These are phyloP conservation scores for Phytophthora podocarpi DNA, from an alignment of 352 stramenopile species.

Conservation along the genomic window DNA sequence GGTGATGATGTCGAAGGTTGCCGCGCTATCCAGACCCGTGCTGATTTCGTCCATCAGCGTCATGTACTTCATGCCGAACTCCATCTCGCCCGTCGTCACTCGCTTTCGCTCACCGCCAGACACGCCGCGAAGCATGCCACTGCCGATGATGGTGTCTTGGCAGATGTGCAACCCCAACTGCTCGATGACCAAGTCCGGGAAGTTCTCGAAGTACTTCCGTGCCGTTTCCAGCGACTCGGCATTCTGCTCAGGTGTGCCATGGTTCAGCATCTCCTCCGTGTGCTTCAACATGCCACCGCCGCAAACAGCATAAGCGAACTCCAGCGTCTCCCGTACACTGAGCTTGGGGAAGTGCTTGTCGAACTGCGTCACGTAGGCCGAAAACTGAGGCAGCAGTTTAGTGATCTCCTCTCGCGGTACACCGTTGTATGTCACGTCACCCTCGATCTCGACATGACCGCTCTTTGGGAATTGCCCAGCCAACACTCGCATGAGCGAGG, in stretches of 20 bases:
- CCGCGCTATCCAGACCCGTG: constrained; percentile 54
- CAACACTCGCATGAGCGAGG: constrained; percentile 37
- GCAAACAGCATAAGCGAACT: constrained; percentile 61
- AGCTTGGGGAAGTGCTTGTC: constrained; percentile 46
- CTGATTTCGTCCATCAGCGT: constrained; percentile 91
- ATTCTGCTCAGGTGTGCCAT: constrained; percentile 53
- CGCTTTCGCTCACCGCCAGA: constrained; percentile 75
- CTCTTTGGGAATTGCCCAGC: constrained; percentile 31
- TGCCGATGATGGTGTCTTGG: constrained; percentile 68
- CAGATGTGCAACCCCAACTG: constrained; percentile 57
- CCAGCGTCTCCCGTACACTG: constrained; percentile 63
- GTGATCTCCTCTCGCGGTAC: constrained; percentile 19
- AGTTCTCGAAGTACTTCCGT: constrained; percentile 37
- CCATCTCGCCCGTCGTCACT: constrained; percentile 83
- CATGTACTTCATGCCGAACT: constrained; percentile 71
- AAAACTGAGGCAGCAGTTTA: constrained; percentile 35
- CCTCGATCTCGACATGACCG: constrained; percentile 30
- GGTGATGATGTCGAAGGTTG: constrained; percentile 64
- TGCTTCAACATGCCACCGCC: constrained; percentile 45
- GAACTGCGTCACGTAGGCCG: constrained; percentile 38
- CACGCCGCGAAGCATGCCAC: constrained; percentile 63
- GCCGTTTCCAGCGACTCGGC: constrained; percentile 29
- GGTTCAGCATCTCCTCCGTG: constrained; percentile 42
- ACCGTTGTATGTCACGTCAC: constrained; percentile 40
- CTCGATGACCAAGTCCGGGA: constrained; percentile 51